A percentile compares a stretch with the other conserved stretches of the same genome.
phyloP scores from a whole-genome alignment of 768 basidiomycete species.

The Fomitopsis serialis region DNA sequence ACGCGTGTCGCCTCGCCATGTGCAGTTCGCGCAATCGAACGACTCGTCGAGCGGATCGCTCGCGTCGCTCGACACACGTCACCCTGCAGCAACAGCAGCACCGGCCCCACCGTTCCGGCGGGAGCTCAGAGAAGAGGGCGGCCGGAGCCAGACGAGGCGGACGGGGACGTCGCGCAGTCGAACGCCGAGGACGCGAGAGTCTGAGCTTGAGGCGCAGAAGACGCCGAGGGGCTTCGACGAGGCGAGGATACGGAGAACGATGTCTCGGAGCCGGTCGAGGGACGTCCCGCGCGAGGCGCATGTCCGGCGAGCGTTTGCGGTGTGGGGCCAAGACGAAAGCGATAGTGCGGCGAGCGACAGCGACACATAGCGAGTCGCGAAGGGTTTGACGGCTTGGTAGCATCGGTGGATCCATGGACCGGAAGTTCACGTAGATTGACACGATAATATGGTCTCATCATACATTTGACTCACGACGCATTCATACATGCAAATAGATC shows the following conservation, averaged over 20 bases:
- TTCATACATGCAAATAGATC: conserved; percentile 2
- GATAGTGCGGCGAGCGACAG: conserved; percentile 81
- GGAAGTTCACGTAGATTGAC: too few species aligned
- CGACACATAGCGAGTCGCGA: conserved; percentile 26
- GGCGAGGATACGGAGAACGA: conserved; percentile 15
- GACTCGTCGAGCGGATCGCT: conserved; percentile 37
- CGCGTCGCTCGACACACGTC: conserved; percentile 28
- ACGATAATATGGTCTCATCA: too few species aligned
- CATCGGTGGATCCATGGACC: too few species aligned
- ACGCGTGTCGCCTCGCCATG: conserved; percentile 40
- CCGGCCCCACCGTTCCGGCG: conserved; percentile 32
- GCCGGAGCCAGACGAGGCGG: conserved; percentile 29
- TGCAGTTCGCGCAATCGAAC: conserved; percentile 35
- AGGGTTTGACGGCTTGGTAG: not conserved
- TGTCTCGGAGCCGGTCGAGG: conserved; percentile 17
- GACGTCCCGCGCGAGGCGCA: conserved; percentile 17
- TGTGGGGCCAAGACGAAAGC: conserved; percentile 86
- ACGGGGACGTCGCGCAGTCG: conserved; percentile 34
- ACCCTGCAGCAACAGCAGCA: conserved; percentile 26
- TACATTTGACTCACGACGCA: too few species aligned
- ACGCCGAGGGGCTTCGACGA: conserved; percentile 51
- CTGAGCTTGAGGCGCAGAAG: conserved; percentile 46
- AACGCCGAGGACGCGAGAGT: conserved; percentile 56
- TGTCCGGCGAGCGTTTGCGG: conserved; percentile 49
- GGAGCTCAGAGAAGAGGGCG: conserved; percentile 49